phyloP scores from a whole-genome alignment of 1,284 basidiomycete genomes.

The Ceratobasidium sp. region DNA sequence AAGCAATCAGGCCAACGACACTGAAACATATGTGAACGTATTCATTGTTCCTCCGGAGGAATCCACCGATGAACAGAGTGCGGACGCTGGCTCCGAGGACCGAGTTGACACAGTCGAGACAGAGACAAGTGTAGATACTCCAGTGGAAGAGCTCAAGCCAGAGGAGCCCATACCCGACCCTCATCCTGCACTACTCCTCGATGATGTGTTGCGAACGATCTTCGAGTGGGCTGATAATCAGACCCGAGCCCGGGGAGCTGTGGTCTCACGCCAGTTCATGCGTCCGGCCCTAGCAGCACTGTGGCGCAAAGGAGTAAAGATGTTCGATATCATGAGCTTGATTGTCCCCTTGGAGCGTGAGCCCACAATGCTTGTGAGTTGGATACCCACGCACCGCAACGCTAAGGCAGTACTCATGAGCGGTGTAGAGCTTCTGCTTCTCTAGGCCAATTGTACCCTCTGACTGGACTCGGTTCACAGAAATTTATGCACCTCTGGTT shows the following conservation, averaged over 20 bases:
- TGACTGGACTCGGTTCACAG: slow-evolving; percentile 30
- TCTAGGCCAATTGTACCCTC: slow-evolving; percentile 26
- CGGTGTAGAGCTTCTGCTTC: slow-evolving; percentile 28
- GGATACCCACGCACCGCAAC: neutral
- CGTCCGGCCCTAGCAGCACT: slow-evolving; percentile 24
- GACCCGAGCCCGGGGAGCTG: slow-evolving; percentile 15
- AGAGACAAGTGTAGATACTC: neutral
- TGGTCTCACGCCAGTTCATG: slow-evolving; percentile 27
- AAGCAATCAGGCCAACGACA: slow-evolving; percentile 18
- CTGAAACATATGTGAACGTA: slow-evolving; percentile 30
- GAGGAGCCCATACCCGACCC: slow-evolving; percentile 10
- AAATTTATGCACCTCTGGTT: slow-evolving; percentile 32
- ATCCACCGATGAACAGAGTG: slow-evolving; percentile 25
- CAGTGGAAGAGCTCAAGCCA: neutral
- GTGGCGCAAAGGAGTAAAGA: slow-evolving; percentile 26
- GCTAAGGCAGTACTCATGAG: slow-evolving; percentile 3
- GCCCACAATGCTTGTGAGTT: slow-evolving; percentile 32
- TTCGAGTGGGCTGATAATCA: slow-evolving; percentile 31
- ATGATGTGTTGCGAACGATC: slow-evolving; percentile 28
- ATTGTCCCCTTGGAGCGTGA: slow-evolving; percentile 34
- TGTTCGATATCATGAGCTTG: slow-evolving; percentile 30
- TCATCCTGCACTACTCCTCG: slow-evolving; percentile 25
- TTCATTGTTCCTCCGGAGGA: slow-evolving; percentile 30
- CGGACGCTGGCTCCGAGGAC: slow-evolving; percentile 20
- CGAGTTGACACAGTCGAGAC: neutral